Evolutionary conservation across 176 grass and related monocot species (phyloP).

Genomic region (Rhynchospora breviuscula): DNA sequence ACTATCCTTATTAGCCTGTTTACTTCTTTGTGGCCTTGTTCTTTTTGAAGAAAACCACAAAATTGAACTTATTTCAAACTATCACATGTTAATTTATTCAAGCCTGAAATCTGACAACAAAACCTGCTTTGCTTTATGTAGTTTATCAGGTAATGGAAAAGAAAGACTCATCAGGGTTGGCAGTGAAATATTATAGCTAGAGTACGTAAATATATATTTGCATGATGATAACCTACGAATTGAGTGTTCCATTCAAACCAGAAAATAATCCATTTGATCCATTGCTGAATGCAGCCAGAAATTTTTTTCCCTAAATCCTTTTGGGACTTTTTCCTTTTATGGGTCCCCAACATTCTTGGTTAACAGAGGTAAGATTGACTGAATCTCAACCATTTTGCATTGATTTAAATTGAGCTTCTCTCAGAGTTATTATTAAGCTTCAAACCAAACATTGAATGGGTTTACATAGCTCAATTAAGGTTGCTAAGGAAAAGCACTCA

Average conservation of each 20-base stretch:
- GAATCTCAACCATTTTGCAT: not conserved
- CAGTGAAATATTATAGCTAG: not conserved
- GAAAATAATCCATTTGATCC: not conserved
- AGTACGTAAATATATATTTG: not conserved
- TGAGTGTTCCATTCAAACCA: not conserved
- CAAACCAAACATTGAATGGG: not conserved
- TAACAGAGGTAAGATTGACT: not conserved
- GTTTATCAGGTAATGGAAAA: not conserved
- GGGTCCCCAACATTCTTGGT: not conserved
- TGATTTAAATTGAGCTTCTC: not conserved
- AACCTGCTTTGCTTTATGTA: not conserved
- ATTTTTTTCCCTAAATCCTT: not conserved
- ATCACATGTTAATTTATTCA: not conserved
- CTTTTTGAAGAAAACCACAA: not conserved
- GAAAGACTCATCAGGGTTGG: not conserved
- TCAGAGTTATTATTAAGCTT: not conserved
- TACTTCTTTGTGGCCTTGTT: not conserved
- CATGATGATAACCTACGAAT: not conserved
- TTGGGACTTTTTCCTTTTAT: not conserved
- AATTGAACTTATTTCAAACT: not conserved
- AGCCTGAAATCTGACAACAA: not conserved
- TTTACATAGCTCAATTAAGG: not conserved
- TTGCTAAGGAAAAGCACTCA: not conserved
- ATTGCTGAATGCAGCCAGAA: not conserved
- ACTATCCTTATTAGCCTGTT: not conserved